A percentile compares a stretch with the other conserved stretches of the same genome.
phyloP scores from a whole-genome alignment of 257 asterid genomes.

The Solanum rostratum region DNA sequence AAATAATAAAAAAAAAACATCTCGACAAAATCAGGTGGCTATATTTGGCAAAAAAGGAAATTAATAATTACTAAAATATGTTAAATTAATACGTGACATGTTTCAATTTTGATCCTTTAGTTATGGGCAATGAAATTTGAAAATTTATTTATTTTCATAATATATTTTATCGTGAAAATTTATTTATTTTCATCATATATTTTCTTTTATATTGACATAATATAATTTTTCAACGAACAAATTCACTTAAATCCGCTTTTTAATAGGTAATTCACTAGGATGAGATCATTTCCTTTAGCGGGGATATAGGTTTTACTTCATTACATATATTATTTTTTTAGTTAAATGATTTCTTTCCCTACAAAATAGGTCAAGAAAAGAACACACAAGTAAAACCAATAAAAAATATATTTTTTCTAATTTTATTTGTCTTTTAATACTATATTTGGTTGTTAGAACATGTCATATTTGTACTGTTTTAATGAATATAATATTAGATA shows the following conservation, averaged over 20 bases:
- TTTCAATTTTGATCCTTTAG: neutral
- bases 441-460: no score
- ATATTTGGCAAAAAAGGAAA: neutral
- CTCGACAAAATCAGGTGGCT: neutral
- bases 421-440: no score
- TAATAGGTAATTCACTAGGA: neutral
- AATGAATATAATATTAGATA: no score
- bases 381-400: neutral
- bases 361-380: neutral
- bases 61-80: neutral
- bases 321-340: neutral
- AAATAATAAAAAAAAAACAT: neutral
- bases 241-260: neutral
- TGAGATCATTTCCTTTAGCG: neutral
- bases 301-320: neutral
- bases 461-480: no score
- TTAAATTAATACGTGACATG: neutral
- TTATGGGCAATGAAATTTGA: neutral
- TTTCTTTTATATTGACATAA: no score
- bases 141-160: neutral
- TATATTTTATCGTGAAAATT: no score
- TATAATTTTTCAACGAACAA: neutral
- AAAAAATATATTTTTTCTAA: no score
- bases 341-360: neutral
- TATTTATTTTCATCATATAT: no score